A percentile compares a stretch with the other conserved stretches of the same genome.
These are phyloP conservation scores for Secale cereale DNA, from an alignment of 176 grass and related monocot genomes.

Conservation along the genomic window DNA sequence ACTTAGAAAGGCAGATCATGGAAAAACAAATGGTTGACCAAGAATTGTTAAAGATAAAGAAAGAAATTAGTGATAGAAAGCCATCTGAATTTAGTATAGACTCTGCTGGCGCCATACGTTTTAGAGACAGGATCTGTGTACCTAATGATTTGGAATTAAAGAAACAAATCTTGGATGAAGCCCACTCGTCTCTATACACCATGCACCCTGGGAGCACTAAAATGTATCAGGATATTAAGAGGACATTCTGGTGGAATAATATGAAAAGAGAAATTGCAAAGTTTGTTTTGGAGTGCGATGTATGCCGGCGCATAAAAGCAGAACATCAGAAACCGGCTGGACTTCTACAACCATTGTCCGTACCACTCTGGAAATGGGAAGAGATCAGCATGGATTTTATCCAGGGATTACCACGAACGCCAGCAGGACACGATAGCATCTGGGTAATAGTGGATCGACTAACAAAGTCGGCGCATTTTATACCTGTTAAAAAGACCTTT, in stretches of 20 bases:
- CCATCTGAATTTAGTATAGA: background rate
- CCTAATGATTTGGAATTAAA: background rate
- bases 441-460: background rate
- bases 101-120: background rate
- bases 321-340: background rate
- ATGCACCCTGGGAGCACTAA: background rate
- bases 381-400: background rate
- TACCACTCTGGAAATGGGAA: background rate
- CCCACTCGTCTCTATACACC: background rate
- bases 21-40: background rate
- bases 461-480: background rate
- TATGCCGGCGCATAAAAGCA: too few species aligned
- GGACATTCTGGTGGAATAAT: background rate
- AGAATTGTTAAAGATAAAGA: background rate
- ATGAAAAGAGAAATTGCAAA: background rate
- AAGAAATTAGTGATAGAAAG: background rate
- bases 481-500: background rate
- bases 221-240: background rate
- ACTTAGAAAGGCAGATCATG: background rate
- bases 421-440: background rate
- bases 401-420: background rate
- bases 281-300: too few species aligned
- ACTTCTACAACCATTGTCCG: background rate
- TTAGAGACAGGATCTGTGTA: background rate
- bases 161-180: background rate